Base-by-base conservation (phyloP, 2,329 filamentous ascomycete genomes). In the Xylaria sp. region DNA sequence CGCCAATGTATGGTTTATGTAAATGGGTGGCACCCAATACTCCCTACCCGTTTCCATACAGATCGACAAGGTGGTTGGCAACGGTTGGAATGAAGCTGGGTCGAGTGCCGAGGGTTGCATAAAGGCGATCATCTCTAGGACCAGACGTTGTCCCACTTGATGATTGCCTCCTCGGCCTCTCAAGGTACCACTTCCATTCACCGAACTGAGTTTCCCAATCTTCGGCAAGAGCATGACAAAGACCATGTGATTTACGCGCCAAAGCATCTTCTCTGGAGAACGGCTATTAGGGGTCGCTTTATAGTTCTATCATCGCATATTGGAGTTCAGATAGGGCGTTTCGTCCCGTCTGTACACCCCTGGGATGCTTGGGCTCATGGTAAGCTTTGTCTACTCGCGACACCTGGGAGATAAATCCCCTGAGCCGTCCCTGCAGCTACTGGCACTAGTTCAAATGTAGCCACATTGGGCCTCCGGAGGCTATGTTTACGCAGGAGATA, bases 61-160 rank as follows among this genome's bases (percentile, higher is more conserved):
- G 38, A 47, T 45, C 15, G 36, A 50, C 54, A 51, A 51, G 44
- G 27, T 47, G 38, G 53, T 44, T 47, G 50, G 22, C 38, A 59
- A 39, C n/a, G 51, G 42, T 25, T 31, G 33, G 57, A 38, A 42
- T 61, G 59, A 54, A 57, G 45, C 65, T 42, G 60, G 64, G 10
- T 47, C 47, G 60, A 63, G 54, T 42, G 63, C 74, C 74, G 73
- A 75, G 45, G 39, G 45, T 57, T 72, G 73, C 74, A 75, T 71
- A 31, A 62, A 49, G 47, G 60, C 59, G 47, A 49, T 44, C 49
- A 59, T 60, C 62, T 33, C 60, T 55, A 42, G 61, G 54, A 62
- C 61, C 65, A 61, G 44, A 56, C 61, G 63, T 51, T 39, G 47
- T 44, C 56, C 45, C 33, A 53, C 57, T 44, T 66, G 39, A 53